phyloP scores from a whole-genome alignment of 2,329 filamentous ascomycete species.

The Endocalyx cinctus region DNA sequence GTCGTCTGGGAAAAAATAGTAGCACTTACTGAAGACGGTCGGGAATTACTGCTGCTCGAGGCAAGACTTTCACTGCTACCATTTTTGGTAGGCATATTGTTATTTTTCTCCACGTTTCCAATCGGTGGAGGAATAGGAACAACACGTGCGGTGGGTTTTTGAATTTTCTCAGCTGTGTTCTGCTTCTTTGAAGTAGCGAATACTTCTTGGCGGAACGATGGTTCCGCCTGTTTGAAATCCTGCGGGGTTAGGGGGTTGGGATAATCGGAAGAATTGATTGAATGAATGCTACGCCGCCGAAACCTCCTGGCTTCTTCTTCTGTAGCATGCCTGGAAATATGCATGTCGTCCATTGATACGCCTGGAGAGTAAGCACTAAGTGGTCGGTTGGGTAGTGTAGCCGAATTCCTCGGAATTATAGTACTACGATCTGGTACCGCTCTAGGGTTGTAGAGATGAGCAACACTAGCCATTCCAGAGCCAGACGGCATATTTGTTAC shows the following conservation, averaged over 20 bases:
- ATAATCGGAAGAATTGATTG: slow-evolving; percentile 46
- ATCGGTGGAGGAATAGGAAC: slow-evolving; percentile 26
- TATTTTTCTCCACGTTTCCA: slow-evolving; percentile 23
- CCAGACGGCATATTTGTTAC: slow-evolving; percentile 43
- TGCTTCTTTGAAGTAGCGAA: slow-evolving; percentile 24
- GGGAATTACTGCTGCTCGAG: slow-evolving; percentile 55
- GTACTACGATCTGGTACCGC: slow-evolving; percentile 31
- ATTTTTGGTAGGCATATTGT: slow-evolving; percentile 39
- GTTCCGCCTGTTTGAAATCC: slow-evolving; percentile 30
- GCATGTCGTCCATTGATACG: slow-evolving; percentile 62
- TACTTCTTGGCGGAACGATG: slow-evolving; percentile 27
- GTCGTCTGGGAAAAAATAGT: slow-evolving; percentile 10
- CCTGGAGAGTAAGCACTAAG: slow-evolving; percentile 52
- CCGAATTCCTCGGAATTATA: slow-evolving; percentile 26
- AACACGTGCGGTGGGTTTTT: slow-evolving; percentile 32
- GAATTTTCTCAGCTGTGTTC: slow-evolving; percentile 31
- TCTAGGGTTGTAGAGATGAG: slow-evolving; percentile 50
- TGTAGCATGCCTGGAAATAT: slow-evolving; percentile 51
- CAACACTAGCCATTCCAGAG: slow-evolving; percentile 49
- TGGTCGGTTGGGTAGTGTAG: slow-evolving; percentile 39
- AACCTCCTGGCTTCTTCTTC: slow-evolving; percentile 70
- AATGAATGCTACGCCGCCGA: slow-evolving; percentile 78
- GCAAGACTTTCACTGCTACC: slow-evolving; percentile 62
- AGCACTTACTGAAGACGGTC: slow-evolving; percentile 64
- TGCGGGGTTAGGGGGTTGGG: slow-evolving; percentile 33